These are phyloP conservation scores for Candida sphagnicola DNA, from an alignment of 805 yeast genomes.

Conservation along the genomic window DNA sequence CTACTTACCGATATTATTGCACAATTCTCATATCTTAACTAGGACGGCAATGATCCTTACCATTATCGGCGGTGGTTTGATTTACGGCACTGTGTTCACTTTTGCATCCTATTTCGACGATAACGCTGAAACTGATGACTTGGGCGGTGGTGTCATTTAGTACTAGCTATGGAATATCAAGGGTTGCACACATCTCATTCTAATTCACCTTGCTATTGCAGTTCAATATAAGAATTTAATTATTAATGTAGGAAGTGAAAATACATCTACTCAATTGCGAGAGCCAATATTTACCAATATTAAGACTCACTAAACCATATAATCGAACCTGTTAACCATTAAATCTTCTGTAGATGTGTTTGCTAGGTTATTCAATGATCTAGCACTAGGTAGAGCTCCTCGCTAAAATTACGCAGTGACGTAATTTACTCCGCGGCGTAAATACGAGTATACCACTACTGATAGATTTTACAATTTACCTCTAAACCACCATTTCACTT, in stretches of 20 bases:
- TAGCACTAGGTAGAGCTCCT: no score
- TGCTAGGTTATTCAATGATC: no score
- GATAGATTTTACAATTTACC: not conserved
- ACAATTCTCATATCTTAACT: conserved; percentile 72
- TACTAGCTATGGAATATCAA: no score
- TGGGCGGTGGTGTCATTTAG: conserved; percentile 21
- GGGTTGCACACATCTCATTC: no score
- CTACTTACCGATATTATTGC: conserved; percentile 66
- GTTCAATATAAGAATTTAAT: no score
- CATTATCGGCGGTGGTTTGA: conserved; percentile 76
- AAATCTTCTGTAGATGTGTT: no score
- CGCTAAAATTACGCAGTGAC: not conserved
- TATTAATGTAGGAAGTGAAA: no score
- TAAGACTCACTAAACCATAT: no score
- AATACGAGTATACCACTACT: not conserved
- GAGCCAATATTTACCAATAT: no score
- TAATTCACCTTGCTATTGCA: no score
- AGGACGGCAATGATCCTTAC: conserved; percentile 72
- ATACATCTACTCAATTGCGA: no score
- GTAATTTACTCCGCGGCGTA: conserved; percentile 2
- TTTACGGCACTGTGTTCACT: conserved; percentile 77
- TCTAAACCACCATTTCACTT: not conserved
- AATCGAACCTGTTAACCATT: no score
- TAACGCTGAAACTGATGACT: conserved; percentile 23
- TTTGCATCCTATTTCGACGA: conserved; percentile 74